Base-by-base conservation (phyloP, 176 grass and related monocot species). In the Dactylis glomerata region DNA sequence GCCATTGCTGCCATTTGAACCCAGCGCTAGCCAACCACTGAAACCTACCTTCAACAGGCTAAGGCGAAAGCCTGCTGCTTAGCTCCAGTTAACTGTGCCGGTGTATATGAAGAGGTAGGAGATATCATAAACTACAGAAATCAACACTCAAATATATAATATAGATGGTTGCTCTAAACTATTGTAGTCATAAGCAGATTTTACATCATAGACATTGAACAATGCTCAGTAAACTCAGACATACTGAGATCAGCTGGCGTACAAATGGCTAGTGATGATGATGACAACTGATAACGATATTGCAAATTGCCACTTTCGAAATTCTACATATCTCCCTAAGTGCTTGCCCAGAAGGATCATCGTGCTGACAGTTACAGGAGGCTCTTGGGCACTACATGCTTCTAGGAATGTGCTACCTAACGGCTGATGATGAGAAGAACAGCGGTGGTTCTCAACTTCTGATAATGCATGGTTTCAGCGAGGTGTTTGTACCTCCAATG, bases 401-500 rank as follows among this genome's bases (percentile, higher is more conserved):
- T 32, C 10, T 61, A 44, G 7, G 17, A 33, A 86, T 45, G 41
- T n/a, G 71, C 40, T 30, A 68, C 61, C 52, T 70, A 54, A 30
- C 1, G 12, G 34, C 45, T 81, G 36, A 86, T 1, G 8, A 27
- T n/a, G 54, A 23, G 14, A 83, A 64, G 1, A 36, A 72, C 20
- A 76, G 4, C 49, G 26, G 1, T 11, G 4, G 14, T 23, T 45
- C 31, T 49, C 15, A n/a, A 28, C 10, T 34, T 80, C 6, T 51
- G 52, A 12, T 54, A 1, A 24, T 0, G 19, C 14, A 16, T 1
- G 33, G 42, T 81, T 79, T 92, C 71, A 90, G 12, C 90, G 88
- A 68, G 93, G 89, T 36, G 83, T 95, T 4, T 90, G 90, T 42
- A 92, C 96, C 76, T 98, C 82, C 75, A 98, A 88, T 41, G 89